phyloP scores from a whole-genome alignment of 768 basidiomycete genomes.

The Mycena amicta region DNA sequence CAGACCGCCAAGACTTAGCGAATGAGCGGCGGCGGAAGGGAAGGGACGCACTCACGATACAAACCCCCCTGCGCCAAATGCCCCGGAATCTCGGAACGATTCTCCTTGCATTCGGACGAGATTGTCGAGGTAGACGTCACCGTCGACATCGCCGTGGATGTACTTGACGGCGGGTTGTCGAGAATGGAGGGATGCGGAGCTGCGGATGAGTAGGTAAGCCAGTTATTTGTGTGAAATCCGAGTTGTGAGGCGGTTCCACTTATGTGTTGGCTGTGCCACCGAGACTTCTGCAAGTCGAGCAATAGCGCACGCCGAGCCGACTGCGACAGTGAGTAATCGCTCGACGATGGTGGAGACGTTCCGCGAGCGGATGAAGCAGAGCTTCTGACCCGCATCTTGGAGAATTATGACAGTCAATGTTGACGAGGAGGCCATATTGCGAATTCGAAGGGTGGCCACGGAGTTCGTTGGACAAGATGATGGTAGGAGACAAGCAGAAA shows the following conservation, averaged over 20 bases:
- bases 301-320: conserved; percentile 80
- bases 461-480: too few species aligned
- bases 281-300: conserved; percentile 61
- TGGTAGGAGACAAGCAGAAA: too few species aligned
- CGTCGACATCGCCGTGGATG: conserved; percentile 70
- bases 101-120: conserved; percentile 59
- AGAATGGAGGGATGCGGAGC: conserved; percentile 58
- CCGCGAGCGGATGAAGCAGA: conserved; percentile 76
- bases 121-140: conserved; percentile 67
- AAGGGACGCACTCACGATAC: conserved; percentile 80
- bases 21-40: neutral
- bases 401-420: conserved; percentile 43
- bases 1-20: conserved; percentile 57
- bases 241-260: conserved; percentile 53
- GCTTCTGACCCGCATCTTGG: conserved; percentile 74
- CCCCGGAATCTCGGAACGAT: conserved; percentile 75
- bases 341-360: conserved; percentile 84
- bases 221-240: too few species aligned
- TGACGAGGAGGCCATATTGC: neutral
- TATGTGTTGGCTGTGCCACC: conserved; percentile 10
- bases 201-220: conserved; percentile 44
- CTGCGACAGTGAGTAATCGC: conserved; percentile 77
- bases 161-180: conserved; percentile 67
- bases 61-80: conserved; percentile 77
- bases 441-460: too few species aligned